Evolutionary conservation across 371 early-diverging fungal genomes (phyloP), one percentile per base, ranked within the genome.

Genomic region (Haplosporangium sp.): DNA sequence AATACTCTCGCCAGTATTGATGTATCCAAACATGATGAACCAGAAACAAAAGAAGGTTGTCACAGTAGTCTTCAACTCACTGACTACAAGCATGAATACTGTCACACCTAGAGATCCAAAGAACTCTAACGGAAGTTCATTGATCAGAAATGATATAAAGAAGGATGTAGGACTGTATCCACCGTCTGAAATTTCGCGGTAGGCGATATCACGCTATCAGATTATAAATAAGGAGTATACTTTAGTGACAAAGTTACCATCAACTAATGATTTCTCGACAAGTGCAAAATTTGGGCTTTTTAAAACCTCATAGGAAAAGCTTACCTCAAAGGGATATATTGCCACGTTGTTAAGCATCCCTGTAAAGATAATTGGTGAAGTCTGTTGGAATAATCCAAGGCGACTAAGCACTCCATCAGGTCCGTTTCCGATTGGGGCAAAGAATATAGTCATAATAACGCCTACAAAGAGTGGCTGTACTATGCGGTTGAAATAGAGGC

Each of bases 341-440:
- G 79, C 79, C 0, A 79, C 79, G 53, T 79, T 79, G 65, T 79
- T 79, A 56, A 79, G 63, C 79, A 79, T 79, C 6, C 79, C 79
- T 1, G 79, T 60, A 56, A 79, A 79, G 37, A 79, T 74, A 17
- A 79, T 67, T 5, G 74, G 74, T 4, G 71, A 34, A 1, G 79
- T 79, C 27, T 79, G 79, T 19, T 79, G 79, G n/a, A 79, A 35
- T 58, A 79, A 40, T 55, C 81, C 75, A 39, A 81, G 47, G 2
- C 75, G 75, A 69, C 75, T 74, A 8, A 65, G 59, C 11, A 71
- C 72, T 37, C 65, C 68, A 13, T 38, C 44, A 2, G 75, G 75
- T 1, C 53, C 65, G 19, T 71, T 67, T 2, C 79, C 71, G 19
- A 79, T 45, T 2, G 79, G 74, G 1, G 79, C 40, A 61, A 79